A percentile compares a stretch with the other conserved stretches of the same genome.
Conservation (phyloP, 2,329 filamentous ascomycete species). For the Grosmannia penicillata region DNA sequence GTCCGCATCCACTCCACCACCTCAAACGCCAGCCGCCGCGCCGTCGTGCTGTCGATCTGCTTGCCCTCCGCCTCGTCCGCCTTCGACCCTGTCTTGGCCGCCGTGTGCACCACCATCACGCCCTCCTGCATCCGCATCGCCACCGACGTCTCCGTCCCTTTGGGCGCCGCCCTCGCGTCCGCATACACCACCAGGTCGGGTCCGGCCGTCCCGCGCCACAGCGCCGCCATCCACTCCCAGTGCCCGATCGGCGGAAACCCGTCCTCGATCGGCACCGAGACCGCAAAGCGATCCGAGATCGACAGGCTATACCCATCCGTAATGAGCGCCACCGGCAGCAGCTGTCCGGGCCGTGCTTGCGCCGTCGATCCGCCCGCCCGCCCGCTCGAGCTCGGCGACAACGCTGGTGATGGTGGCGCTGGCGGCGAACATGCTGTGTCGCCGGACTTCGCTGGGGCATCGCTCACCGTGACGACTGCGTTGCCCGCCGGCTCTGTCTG, state of each 20-base stretch:
- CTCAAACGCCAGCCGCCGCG: conserved; percentile 71
- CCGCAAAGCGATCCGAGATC: conserved; percentile 61
- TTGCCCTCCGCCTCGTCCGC: conserved; percentile 14
- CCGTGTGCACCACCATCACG: conserved; percentile 39
- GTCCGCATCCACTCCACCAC: conserved; percentile 65
- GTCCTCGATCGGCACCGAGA: conserved; percentile 59
- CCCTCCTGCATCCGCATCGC: conserved; percentile 24
- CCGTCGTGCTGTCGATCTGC: conserved; percentile 47
- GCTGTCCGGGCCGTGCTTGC: neutral
- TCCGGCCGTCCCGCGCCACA: conserved; percentile 77
- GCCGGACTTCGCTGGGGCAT: too few relatives aligned
- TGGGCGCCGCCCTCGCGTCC: conserved; percentile 23
- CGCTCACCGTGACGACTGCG: neutral
- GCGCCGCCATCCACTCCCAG: conserved; percentile 92
- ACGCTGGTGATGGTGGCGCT: neutral
- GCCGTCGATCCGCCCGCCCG: too few relatives aligned
- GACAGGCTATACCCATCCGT: conserved; percentile 68
- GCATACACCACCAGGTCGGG: conserved; percentile 62
- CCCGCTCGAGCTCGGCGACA: neutral
- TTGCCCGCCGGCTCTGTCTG: conserved; percentile 2
- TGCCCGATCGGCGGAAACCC: conserved; percentile 73
- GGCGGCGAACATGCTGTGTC: neutral
- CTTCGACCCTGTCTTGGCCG: conserved; percentile 12
- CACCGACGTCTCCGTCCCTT: conserved; percentile 16
- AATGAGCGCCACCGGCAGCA: conserved; percentile 57